phyloP scores from a whole-genome alignment of 768 basidiomycete species.

The Boletus huronensis region DNA sequence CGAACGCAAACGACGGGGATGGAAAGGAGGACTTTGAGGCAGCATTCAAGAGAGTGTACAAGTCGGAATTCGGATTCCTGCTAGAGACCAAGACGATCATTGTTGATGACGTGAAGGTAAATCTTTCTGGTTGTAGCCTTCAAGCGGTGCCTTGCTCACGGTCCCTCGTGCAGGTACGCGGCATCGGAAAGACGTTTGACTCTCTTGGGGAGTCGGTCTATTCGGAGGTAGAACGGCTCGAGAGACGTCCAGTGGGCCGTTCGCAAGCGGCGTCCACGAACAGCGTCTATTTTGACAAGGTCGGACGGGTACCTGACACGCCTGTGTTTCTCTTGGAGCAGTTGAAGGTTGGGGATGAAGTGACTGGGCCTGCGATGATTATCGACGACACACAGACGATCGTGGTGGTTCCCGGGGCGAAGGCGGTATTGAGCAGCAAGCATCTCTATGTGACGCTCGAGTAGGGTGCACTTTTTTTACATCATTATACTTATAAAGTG shows the following conservation, averaged over 20 bases:
- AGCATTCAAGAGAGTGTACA: slow-evolving; percentile 79
- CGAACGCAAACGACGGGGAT: slow-evolving; percentile 45
- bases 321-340: slow-evolving; percentile 74
- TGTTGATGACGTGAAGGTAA: slow-evolving; percentile 88
- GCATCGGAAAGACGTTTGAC: slow-evolving; percentile 88
- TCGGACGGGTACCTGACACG: slow-evolving; percentile 72
- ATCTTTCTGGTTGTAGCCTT: neutral
- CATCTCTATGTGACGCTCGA: slow-evolving; percentile 56
- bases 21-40: slow-evolving; percentile 69
- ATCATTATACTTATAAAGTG: no score
- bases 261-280: slow-evolving; percentile 49
- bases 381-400: slow-evolving; percentile 96
- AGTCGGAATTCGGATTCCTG: slow-evolving; percentile 87
- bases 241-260: slow-evolving; percentile 35
- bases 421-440: slow-evolving; percentile 61
- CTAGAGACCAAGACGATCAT: slow-evolving; percentile 79
- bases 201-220: slow-evolving; percentile 76
- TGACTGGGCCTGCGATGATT: slow-evolving; percentile 88
- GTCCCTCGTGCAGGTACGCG: slow-evolving; percentile 56
- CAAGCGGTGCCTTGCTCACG: neutral
- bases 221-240: slow-evolving; percentile 60
- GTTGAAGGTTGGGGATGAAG: slow-evolving; percentile 63
- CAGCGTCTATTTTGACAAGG: slow-evolving; percentile 79
- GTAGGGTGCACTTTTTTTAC: no score
- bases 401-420: slow-evolving; percentile 74